Conservation (phyloP, 2,329 filamentous ascomycete genomes). For the Paecilomyces niveus region DNA sequence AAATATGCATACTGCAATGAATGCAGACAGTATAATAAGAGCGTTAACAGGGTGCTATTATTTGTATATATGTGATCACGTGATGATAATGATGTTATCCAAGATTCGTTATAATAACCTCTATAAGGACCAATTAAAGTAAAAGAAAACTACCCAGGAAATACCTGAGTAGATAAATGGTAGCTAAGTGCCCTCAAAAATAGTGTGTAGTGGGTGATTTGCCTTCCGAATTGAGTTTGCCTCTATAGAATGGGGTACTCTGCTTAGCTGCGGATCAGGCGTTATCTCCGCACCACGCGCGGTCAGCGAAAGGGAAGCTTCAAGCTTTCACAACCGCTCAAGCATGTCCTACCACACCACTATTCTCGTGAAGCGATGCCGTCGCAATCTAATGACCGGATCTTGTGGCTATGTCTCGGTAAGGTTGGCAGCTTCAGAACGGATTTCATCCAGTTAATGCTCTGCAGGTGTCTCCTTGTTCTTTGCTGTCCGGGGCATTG, state of each 20-base stretch:
- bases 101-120: too few species aligned
- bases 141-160: too few species aligned
- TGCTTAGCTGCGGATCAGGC: background rate
- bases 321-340: slow-evolving; percentile 3
- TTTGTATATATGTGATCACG: too few species aligned
- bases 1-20: too few species aligned
- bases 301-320: background rate
- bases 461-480: slow-evolving; percentile 35
- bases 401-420: slow-evolving; percentile 36
- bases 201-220: background rate
- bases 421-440: slow-evolving; percentile 1
- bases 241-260: background rate
- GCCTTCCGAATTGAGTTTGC: background rate
- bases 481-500: slow-evolving; percentile 48
- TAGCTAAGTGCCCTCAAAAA: too few species aligned
- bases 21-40: too few species aligned
- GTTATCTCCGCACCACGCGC: background rate
- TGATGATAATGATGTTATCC: too few species aligned
- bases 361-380: slow-evolving; percentile 16
- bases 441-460: background rate
- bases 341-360: background rate
- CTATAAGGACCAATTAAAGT: too few species aligned
- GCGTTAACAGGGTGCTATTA: too few species aligned
- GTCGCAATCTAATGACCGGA: slow-evolving; percentile 26
- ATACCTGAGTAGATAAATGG: too few species aligned